Conservation (phyloP, 306 rosid species). For the Rosa multiflora region DNA sequence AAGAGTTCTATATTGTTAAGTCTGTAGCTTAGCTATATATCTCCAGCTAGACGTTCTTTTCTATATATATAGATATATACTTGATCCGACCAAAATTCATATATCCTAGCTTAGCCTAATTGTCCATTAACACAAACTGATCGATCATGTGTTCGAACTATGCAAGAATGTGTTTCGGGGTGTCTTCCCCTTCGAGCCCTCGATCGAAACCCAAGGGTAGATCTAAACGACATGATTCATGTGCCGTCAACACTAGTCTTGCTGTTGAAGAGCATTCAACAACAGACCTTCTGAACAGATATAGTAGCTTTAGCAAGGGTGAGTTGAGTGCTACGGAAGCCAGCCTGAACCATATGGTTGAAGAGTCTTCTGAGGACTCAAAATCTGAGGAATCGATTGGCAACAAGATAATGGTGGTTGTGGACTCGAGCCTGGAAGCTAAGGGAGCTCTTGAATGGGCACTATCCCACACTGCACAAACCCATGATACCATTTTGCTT, state of each 20-base stretch:
- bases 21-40: not conserved
- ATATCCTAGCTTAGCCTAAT: not conserved
- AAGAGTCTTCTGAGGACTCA: not conserved
- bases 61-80: constrained; percentile 1
- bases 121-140: not conserved
- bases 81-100: not conserved
- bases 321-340: not conserved
- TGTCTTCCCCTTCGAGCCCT: not conserved
- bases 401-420: constrained; percentile 76
- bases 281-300: not conserved
- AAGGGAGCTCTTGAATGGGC: constrained; percentile 91
- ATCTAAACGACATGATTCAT: not conserved
- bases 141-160: constrained; percentile 52
- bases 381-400: constrained; percentile 25
- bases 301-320: not conserved
- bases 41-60: not conserved
- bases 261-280: not conserved
- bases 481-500: constrained; percentile 61
- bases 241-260: not conserved
- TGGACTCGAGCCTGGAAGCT: constrained; percentile 74
- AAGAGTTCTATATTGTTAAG: not conserved
- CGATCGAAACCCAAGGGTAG: not conserved
- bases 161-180: constrained; percentile 40
- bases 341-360: not conserved
- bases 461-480: constrained; percentile 72